Percentiles rank a stretch among this genome's conserved stretches.
phyloP scores from a whole-genome alignment of 2,329 filamentous ascomycete genomes.

The Penicillium corylophilum region DNA sequence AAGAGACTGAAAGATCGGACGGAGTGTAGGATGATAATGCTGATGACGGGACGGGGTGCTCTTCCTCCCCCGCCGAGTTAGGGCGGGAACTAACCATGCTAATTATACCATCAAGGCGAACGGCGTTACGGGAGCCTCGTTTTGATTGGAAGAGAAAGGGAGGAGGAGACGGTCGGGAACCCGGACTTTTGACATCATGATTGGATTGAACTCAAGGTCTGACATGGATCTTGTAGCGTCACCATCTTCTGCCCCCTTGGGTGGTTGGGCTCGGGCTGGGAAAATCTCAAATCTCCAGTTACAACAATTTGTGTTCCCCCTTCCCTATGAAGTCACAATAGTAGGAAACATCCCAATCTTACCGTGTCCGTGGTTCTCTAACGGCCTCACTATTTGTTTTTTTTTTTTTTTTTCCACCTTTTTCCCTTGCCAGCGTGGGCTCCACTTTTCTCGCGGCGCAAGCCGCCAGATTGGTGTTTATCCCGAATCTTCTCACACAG shows the following conservation, averaged over 20 bases:
- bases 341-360: not conserved
- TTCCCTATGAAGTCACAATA: constrained; percentile 7
- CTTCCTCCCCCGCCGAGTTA: constrained; percentile 9
- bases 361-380: constrained; percentile 4
- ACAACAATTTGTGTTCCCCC: not conserved
- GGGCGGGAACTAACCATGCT: constrained; percentile 10
- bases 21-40: not conserved
- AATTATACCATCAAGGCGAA: constrained; percentile 12
- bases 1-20: not conserved
- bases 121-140: not conserved
- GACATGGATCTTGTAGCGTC: not conserved
- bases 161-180: not conserved
- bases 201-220: constrained; percentile 5
- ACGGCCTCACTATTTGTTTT: not conserved
- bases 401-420: constrained; percentile 2
- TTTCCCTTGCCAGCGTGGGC: constrained; percentile 3
- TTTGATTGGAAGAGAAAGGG: not conserved
- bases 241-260: not conserved
- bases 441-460: constrained; percentile 22
- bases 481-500: constrained; percentile 9
- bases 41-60: not conserved
- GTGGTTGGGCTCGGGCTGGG: not conserved
- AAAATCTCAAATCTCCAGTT: not conserved
- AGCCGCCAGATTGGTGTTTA: constrained; percentile 20
- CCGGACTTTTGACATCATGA: not conserved